phyloP scores from a whole-genome alignment of 805 yeast species.

The Citeromyces matritensis region DNA sequence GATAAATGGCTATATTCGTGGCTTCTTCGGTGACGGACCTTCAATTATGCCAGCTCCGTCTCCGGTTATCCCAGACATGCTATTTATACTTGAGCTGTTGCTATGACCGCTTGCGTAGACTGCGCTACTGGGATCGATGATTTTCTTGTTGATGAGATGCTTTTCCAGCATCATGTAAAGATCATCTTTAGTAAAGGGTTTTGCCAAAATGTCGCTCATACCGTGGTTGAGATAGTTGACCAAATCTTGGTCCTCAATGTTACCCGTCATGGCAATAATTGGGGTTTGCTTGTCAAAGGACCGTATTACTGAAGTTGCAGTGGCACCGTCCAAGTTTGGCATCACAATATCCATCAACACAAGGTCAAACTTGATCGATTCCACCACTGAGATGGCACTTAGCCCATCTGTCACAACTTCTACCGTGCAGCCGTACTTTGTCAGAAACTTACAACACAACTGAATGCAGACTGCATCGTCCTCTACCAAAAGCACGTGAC shows the following conservation, averaged over 20 bases:
- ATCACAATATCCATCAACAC: slow-evolving; percentile 81
- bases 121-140: slow-evolving; percentile 10
- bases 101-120: slow-evolving; percentile 7
- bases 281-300: slow-evolving; percentile 78
- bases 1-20: not conserved
- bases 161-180: slow-evolving; percentile 65
- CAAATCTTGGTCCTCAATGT: slow-evolving; percentile 68
- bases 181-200: slow-evolving; percentile 86
- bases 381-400: slow-evolving; percentile 68
- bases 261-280: slow-evolving; percentile 89
- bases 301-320: slow-evolving; percentile 82
- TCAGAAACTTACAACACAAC: slow-evolving; percentile 66
- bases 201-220: slow-evolving; percentile 83
- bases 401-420: slow-evolving; percentile 89
- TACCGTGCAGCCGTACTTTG: slow-evolving; percentile 83
- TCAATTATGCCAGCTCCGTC: no score
- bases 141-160: slow-evolving; percentile 35
- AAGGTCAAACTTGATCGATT: slow-evolving; percentile 55
- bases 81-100: no score
- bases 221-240: slow-evolving; percentile 76
- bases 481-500: slow-evolving; percentile 65
- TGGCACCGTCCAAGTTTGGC: slow-evolving; percentile 82
- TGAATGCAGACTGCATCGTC: slow-evolving; percentile 76
- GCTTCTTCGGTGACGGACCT: not conserved
- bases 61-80: no score